Evolutionary conservation across 1,284 basidiomycete species (phyloP).

Genomic region (Inonotus hispidus): DNA sequence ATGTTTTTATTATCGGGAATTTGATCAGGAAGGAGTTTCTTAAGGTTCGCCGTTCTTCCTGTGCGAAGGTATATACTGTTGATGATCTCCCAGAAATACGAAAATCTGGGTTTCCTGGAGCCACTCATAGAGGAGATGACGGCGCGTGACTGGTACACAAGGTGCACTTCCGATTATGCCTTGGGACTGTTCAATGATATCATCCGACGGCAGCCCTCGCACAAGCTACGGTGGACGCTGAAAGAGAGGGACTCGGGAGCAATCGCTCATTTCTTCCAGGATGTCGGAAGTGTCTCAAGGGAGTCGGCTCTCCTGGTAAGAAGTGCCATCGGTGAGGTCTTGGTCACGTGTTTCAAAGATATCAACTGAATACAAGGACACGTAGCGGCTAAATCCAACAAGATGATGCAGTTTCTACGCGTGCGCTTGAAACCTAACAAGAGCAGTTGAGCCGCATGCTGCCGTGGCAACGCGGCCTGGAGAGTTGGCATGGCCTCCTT

Average conservation of each 20-base stretch:
- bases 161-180: conserved; percentile 21
- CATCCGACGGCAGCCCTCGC: neutral
- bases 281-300: neutral
- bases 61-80: neutral
- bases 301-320: neutral
- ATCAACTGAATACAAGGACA: neutral
- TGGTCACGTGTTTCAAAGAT: neutral
- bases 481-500: no score
- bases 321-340: neutral
- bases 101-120: conserved; percentile 22
- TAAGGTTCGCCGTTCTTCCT: neutral
- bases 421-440: neutral
- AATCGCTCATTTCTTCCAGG: neutral
- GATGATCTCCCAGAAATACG: conserved; percentile 18
- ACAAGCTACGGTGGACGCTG: conserved; percentile 11
- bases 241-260: neutral
- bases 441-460: neutral
- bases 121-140: conserved; percentile 23
- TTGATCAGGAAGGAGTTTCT: neutral
- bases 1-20: conserved; percentile 10
- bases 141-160: conserved; percentile 13
- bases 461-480: neutral
- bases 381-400: neutral
- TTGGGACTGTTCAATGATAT: conserved; percentile 6
- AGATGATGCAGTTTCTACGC: neutral